Evolutionary conservation across 331 rosid genomes (phyloP), one percentile per base, ranked within the genome.

Genomic region (Acacia pycnantha): DNA sequence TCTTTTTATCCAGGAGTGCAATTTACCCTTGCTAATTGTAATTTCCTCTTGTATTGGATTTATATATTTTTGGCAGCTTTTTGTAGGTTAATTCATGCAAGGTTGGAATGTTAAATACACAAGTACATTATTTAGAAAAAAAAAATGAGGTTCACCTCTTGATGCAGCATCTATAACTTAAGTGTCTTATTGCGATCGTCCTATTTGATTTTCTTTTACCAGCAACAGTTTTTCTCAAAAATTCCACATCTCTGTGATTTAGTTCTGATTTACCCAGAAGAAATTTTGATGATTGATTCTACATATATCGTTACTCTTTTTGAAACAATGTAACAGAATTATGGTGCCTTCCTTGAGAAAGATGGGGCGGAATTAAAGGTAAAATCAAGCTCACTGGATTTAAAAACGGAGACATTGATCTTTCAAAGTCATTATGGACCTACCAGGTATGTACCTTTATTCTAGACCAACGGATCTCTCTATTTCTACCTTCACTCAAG

Each of bases 301-400:
- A 76, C 79, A 68, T 73, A 50, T 70, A 43, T 21, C 83, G 43
- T 47, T 50, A 7, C 83, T 44, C 82, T 61, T 67, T 66, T 80
- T 50, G 56, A 79, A 69, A 82, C 71, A 73, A 83, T 79, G 68
- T 62, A 83, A 40, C 90, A 95, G 98, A 95, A 95, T 77, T 91
- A 94, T 77, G 98, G 98, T 54, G 96, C 97, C 83, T 93, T 86
- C 82, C 78, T 95, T 65, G 98, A 95, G 91, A 95, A 84, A 84
- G 98, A 95, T 88, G 98, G 97, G 85, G 98, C 91, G 0, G 98
- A 41, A 89, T 95, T 70, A 88, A 89, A 88, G 98, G 98, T 64
- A 70, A 88, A 83, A 77, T 89, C 73, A 89, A 90, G 89, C 91
- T 95, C 76, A 89, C 93, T 58, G 97, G 96, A 85, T 95, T 93